These are phyloP conservation scores for Globisporangium sylvaticum DNA, from an alignment of 352 stramenopile species.

Conservation along the genomic window DNA sequence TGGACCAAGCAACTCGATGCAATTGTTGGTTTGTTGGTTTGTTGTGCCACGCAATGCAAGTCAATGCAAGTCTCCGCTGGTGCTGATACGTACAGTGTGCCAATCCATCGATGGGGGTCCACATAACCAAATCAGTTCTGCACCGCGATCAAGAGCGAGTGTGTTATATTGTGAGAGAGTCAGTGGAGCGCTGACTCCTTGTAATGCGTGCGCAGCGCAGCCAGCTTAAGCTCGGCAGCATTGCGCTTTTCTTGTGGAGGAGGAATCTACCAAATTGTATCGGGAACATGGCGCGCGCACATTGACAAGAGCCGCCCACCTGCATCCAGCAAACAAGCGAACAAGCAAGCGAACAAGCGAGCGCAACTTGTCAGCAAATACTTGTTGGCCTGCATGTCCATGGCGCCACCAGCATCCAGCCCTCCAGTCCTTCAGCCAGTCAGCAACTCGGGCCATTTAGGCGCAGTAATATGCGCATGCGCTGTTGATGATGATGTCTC, in stretches of 20 bases:
- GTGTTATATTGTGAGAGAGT: background rate
- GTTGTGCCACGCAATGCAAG: background rate
- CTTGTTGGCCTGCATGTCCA: background rate
- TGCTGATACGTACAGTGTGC: background rate
- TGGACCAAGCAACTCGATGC: background rate
- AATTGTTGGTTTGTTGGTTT: no score
- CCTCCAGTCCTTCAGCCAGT: no score
- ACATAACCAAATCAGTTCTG: background rate
- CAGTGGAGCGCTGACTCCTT: background rate
- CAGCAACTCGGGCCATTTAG: background rate
- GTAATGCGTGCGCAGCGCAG: background rate
- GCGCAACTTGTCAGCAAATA: background rate
- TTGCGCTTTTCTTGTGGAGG: background rate
- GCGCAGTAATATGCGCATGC: no score
- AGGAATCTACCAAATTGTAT: background rate
- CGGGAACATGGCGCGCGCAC: background rate
- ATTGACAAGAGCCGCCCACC: background rate
- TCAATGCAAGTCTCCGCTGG: background rate
- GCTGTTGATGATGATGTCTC: background rate
- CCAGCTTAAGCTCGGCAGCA: background rate
- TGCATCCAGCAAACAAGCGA: background rate
- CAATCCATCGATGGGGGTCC: background rate
- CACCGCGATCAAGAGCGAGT: background rate
- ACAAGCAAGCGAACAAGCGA: no score
- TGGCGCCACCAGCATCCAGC: no score